These are phyloP conservation scores for Colletotrichum kahawae DNA, from an alignment of 2,329 filamentous ascomycete species.

Conservation along the genomic window DNA sequence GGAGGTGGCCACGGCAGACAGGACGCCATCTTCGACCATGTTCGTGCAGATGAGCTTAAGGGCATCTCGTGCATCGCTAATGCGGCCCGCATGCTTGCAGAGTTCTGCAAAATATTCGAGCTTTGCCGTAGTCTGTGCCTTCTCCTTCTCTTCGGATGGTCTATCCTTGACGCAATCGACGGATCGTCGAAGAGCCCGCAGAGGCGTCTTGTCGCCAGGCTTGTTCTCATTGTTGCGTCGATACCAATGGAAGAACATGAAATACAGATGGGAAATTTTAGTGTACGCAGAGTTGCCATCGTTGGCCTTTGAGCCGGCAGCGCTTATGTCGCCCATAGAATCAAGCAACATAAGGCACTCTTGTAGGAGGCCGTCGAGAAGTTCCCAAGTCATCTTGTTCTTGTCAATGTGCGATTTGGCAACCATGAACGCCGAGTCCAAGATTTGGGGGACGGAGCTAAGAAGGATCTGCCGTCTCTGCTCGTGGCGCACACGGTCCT, in stretches of 20 bases:
- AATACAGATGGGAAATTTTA: constrained; percentile 76
- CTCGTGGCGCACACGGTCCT: constrained; percentile 65
- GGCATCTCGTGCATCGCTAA: constrained; percentile 62
- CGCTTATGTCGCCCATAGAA: constrained; percentile 48
- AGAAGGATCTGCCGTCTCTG: constrained; percentile 60
- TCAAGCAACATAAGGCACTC: constrained; percentile 61
- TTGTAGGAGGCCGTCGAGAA: constrained; percentile 60
- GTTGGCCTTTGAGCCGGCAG: constrained; percentile 28
- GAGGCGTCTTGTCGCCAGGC: constrained; percentile 44
- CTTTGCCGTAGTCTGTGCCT: constrained; percentile 66
- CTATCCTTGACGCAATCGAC: constrained; percentile 66
- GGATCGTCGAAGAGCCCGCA: constrained; percentile 67
- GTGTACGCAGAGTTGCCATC: constrained; percentile 56
- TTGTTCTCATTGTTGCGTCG: constrained; percentile 39
- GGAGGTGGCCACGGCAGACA: constrained; percentile 56
- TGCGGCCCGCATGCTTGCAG: constrained; percentile 56
- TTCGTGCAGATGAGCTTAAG: constrained; percentile 66
- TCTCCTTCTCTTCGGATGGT: constrained; percentile 58
- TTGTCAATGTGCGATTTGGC: constrained; percentile 58
- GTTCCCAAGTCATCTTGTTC: constrained; percentile 54
- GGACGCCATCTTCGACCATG: constrained; percentile 62
- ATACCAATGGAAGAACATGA: constrained; percentile 49
- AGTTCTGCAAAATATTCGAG: constrained; percentile 70
- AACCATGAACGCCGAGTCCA: constrained; percentile 66
- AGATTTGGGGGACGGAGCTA: constrained; percentile 57